phyloP scores from a whole-genome alignment of 441 rosid species.

The Pelargonium cotyledonis region DNA sequence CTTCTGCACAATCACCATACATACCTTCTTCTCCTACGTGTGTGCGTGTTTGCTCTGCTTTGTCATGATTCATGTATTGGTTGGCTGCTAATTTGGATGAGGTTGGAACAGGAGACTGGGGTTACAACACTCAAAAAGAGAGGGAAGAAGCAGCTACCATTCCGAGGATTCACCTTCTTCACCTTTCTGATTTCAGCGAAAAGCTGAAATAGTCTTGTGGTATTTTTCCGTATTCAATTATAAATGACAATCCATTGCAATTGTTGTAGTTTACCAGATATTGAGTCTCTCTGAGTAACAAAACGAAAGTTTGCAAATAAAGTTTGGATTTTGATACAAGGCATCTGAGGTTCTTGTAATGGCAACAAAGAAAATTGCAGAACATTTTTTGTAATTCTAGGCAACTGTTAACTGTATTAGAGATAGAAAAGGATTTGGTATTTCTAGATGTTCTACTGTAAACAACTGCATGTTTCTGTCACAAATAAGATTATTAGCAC shows the following conservation, averaged over 20 bases:
- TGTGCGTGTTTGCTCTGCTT: neutral
- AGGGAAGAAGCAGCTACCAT: constrained; percentile 68
- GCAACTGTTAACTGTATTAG: no score
- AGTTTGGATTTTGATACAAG: neutral
- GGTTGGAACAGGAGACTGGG: constrained; percentile 69
- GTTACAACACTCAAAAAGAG: constrained; percentile 81
- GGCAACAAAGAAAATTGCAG: no score
- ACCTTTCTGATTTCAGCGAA: constrained; percentile 69
- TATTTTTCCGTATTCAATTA: constrained; percentile 5
- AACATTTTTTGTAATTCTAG: no score
- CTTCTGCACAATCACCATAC: neutral
- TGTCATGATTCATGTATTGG: neutral
- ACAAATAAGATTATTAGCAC: neutral
- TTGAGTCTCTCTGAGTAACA: no score
- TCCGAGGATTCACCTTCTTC: constrained; percentile 68
- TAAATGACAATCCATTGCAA: neutral
- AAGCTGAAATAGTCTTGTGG: constrained; percentile 51
- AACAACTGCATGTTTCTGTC: neutral
- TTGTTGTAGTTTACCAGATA: neutral
- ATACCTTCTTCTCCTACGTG: neutral
- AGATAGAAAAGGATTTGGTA: no score
- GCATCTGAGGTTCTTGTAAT: no score
- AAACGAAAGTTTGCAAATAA: neutral
- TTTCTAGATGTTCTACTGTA: neutral
- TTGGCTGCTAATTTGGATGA: constrained; percentile 16